Base-by-base conservation (phyloP, 2,329 filamentous ascomycete species). In the Neocatenulostroma microsporum region DNA sequence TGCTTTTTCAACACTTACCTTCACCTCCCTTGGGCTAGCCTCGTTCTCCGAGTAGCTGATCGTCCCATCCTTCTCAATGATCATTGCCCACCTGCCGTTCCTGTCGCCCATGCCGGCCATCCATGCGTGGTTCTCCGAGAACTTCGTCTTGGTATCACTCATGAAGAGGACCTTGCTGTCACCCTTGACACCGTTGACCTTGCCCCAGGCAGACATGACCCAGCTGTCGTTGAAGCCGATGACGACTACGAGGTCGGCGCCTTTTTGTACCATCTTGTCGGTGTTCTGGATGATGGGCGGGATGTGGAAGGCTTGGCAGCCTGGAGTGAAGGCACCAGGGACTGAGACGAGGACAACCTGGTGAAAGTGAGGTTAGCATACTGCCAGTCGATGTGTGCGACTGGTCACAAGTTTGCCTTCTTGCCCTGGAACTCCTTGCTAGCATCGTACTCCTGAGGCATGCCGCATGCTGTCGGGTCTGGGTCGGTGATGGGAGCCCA, bases 41-140 rank as follows among this genome's bases (percentile, higher is more conserved):
- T 93, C 85, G 54, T 76, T 80, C 64, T 82, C 83, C 42, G 84
- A 82, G 62, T 93, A 93, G 55, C 68, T 70, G 55, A 94, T 73
- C 70, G 84, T 89, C 62, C 85, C 85, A 62, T 93, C 71, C 66
- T 88, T 62, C 46, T 70, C 85, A 50, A 93, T 66, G 53, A 88
- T 68, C 61, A 94, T 74, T 53, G 83, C 86, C 68, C 84, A 93
- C 45, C 86, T 75, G 45, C 74, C 78, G 48, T 83, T 87, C 48
- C 85, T 75, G 56, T 84, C 81, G 41, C 79, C 82, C 59, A 64
- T 62, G 14, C 68, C 71, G 30, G 76, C 68, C 46, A 72, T 74
- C 85, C 85, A 93, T 61, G 82, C 85, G 51, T 88, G 74, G 58
- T 72, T 72, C 70, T 82, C 79, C 62, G 78, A 82, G 73, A 93